These are phyloP conservation scores for Rhodotorula paludigena DNA, from an alignment of 768 basidiomycete genomes.

Conservation along the genomic window DNA sequence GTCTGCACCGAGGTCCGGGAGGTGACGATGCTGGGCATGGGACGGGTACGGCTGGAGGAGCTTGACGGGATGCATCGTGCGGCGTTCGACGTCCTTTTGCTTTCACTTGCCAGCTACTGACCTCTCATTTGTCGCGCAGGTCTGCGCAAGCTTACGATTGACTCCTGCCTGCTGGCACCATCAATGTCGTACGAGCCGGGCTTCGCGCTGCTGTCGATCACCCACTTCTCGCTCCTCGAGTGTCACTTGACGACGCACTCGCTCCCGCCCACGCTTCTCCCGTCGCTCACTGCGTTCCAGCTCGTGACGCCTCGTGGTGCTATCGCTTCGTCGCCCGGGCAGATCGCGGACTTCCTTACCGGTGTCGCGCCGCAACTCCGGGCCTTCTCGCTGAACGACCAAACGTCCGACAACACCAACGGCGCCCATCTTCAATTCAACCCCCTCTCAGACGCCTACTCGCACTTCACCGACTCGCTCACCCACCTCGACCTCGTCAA, in stretches of 20 bases:
- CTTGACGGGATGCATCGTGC: not conserved
- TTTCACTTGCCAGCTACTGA: not conserved
- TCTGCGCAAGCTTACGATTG: not conserved
- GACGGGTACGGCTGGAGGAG: not conserved
- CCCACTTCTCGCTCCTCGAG: not conserved
- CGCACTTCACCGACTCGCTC: not conserved
- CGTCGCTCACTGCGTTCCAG: not conserved
- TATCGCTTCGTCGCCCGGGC: not conserved
- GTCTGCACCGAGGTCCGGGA: not conserved
- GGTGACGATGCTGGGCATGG: not conserved
- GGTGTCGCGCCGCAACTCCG: not conserved
- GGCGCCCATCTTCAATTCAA: not conserved
- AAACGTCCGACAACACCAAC: fast-evolving
- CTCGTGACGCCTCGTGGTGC: not conserved
- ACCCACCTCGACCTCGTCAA: not conserved
- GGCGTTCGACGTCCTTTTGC: not conserved
- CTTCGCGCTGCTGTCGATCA: not conserved
- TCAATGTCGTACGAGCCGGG: too few relatives aligned
- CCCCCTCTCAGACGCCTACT: not conserved
- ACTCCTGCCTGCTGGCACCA: not conserved
- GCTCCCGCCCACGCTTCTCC: not conserved
- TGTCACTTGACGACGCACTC: not conserved
- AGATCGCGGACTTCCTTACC: not conserved
- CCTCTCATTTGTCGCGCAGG: not conserved
- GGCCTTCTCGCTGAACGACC: not conserved